These are phyloP conservation scores for Oryza punctata DNA, from an alignment of 176 grass and related monocot species.

Conservation along the genomic window DNA sequence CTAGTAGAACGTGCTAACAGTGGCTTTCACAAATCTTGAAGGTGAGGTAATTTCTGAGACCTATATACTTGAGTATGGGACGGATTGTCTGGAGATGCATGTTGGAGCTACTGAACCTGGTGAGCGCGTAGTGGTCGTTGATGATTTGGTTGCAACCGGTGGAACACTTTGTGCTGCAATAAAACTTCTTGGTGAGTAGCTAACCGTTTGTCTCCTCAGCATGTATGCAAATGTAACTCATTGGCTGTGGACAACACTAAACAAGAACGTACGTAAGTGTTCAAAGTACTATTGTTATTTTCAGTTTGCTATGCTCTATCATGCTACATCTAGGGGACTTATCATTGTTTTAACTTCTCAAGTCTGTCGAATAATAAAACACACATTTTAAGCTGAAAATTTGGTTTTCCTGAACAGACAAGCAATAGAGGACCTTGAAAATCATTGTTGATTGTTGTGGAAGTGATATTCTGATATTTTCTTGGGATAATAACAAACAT, in stretches of 20 bases:
- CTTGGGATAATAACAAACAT: not conserved
- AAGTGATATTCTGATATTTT: not conserved
- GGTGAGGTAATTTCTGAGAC: constrained; percentile 91
- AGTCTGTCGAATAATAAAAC: not conserved
- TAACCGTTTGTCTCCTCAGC: not conserved
- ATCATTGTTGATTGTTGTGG: not conserved
- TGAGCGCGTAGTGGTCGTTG: constrained; percentile 69
- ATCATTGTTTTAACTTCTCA: not conserved
- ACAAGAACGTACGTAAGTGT: not conserved
- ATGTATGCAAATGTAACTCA: not conserved
- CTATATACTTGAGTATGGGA: constrained; percentile 88
- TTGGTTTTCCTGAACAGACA: not conserved
- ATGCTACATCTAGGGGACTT: not conserved
- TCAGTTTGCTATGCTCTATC: not conserved
- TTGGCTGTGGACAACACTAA: not conserved
- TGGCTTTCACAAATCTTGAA: constrained; percentile 21
- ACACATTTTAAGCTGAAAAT: not conserved
- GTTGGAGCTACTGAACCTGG: constrained; percentile 58
- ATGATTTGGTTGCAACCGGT: constrained; percentile 91
- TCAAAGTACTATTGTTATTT: not conserved
- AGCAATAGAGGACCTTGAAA: not conserved
- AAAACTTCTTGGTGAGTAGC: constrained; percentile 73
- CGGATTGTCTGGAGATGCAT: constrained; percentile 96
- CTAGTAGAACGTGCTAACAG: not conserved
- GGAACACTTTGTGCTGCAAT: constrained; percentile 93